Evolutionary conservation across 805 yeast genomes (phyloP), one percentile per base, ranked within the genome.

Genomic region (Saturnispora bothae): DNA sequence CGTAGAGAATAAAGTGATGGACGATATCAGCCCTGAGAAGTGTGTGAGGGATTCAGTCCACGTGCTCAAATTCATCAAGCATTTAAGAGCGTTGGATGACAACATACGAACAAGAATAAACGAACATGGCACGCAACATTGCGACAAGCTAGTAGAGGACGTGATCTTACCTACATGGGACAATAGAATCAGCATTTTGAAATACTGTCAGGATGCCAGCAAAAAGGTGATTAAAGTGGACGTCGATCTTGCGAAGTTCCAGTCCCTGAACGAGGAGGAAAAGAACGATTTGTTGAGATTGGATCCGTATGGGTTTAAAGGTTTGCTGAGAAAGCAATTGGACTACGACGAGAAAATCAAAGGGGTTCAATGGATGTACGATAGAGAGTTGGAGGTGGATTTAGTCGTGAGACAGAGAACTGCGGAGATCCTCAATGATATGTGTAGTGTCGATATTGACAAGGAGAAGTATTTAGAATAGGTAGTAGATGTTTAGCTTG

Each of bases 231-330:
- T 45, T 1, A 45, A 53, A 14, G 19, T 16, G 20, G 47, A 46
- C 20, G 33, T 30, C 37, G 35, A 42, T 10, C 34, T 42, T 12
- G 42, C 38, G 18, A 42, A 30, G 8, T 38, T 38, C 19, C 22
- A 31, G 8, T 43, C 33, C 45, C 44, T 41, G 41, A 42, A 21
- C 36, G 49, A 32, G 12, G 56, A 42, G 31, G 54, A 39, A 33
- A 43, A 43, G 23, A 50, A 40, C 45, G 45, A 43, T 23, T 36
- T 44, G 45, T 53, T 30, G 55, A 57, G 72, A 21, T 45, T 68
- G 4, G 76, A 73, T 47, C 78, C 79, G 1, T 73, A 73, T 45
- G 71, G 70, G 3, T 56, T 61, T 9, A 60, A 65, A 36, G 8
- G 58, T 48, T n/a, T 54, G 42, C 4, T 49, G 40, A 21, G 54